Evolutionary conservation across 352 stramenopile genomes (phyloP).

Genomic region (Phytophthora nicotianae): DNA sequence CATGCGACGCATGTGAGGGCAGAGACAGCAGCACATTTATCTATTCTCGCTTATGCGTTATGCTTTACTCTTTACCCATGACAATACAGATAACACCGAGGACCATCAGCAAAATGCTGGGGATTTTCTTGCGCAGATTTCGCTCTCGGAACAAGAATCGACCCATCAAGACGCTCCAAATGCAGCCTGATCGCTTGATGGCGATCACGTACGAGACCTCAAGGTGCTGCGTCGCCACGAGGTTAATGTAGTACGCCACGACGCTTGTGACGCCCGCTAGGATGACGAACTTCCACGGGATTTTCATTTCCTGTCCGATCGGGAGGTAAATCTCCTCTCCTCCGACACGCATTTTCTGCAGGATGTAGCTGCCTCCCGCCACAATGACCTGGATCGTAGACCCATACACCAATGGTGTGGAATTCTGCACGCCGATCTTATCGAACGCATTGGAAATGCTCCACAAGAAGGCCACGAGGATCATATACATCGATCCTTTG

Average conservation of each 20-base stretch:
- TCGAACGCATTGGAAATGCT: slow-evolving; percentile 86
- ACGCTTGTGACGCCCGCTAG: slow-evolving; percentile 72
- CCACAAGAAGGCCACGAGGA: slow-evolving; percentile 81
- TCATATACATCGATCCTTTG: slow-evolving; percentile 85
- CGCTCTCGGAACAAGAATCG: slow-evolving; percentile 75
- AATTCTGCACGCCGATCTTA: slow-evolving; percentile 85
- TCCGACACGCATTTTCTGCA: slow-evolving; percentile 66
- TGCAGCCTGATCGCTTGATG: slow-evolving; percentile 85
- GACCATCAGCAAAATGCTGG: slow-evolving; percentile 83
- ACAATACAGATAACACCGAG: slow-evolving; percentile 82
- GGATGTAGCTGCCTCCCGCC: slow-evolving; percentile 56
- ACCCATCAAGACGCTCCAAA: slow-evolving; percentile 82
- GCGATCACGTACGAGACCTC: slow-evolving; percentile 87
- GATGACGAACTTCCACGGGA: slow-evolving; percentile 75
- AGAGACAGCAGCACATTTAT: slow-evolving; percentile 11
- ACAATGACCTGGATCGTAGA: slow-evolving; percentile 78
- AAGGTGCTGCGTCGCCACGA: slow-evolving; percentile 76
- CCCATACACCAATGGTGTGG: slow-evolving; percentile 74
- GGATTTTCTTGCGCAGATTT: slow-evolving; percentile 81
- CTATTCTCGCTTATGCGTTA: slow-evolving; percentile 22
- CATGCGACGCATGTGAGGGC: slow-evolving; percentile 1
- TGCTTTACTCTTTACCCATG: slow-evolving; percentile 59
- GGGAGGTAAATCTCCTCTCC: slow-evolving; percentile 65
- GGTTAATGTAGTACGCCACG: slow-evolving; percentile 87
- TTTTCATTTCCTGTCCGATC: slow-evolving; percentile 58